phyloP scores from a whole-genome alignment of 2,329 filamentous ascomycete species.

The Colletotrichum lindemuthianum region DNA sequence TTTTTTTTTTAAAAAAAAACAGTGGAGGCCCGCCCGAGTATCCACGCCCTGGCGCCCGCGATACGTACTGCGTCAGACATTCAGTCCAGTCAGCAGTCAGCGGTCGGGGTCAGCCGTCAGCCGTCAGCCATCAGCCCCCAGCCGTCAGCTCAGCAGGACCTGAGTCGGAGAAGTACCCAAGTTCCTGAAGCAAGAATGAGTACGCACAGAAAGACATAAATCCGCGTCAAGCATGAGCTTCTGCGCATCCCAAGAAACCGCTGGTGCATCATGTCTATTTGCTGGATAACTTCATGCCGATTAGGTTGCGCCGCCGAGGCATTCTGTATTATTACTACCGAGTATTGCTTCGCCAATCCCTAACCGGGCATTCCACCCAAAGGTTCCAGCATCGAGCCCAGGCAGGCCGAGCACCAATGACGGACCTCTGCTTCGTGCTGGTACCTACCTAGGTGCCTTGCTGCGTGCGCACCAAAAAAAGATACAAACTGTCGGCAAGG shows the following conservation, averaged over 20 bases:
- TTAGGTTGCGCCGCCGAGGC: slow-evolving; percentile 19
- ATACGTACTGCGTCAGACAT: background rate
- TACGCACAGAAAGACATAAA: no score
- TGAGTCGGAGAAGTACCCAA: no score
- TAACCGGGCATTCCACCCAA: background rate
- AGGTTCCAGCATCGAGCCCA: background rate
- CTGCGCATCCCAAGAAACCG: no score
- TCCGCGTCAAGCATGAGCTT: no score
- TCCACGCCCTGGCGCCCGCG: background rate
- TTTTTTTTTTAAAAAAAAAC: slow-evolving; percentile 31
- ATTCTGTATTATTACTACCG: background rate
- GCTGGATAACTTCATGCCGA: background rate
- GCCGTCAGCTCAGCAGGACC: no score
- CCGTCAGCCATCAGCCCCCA: no score
- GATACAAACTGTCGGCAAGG: background rate
- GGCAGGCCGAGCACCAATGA: background rate
- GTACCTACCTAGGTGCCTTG: no score
- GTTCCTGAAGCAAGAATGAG: no score
- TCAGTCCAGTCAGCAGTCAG: background rate
- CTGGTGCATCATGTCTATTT: no score
- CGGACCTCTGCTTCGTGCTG: no score
- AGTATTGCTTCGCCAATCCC: background rate
- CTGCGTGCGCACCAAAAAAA: no score
- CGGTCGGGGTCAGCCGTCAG: no score
- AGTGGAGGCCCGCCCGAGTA: slow-evolving; percentile 26